Evolutionary conservation across 163 green algal genomes (phyloP).

Genomic region (Chlorella variabilis): DNA sequence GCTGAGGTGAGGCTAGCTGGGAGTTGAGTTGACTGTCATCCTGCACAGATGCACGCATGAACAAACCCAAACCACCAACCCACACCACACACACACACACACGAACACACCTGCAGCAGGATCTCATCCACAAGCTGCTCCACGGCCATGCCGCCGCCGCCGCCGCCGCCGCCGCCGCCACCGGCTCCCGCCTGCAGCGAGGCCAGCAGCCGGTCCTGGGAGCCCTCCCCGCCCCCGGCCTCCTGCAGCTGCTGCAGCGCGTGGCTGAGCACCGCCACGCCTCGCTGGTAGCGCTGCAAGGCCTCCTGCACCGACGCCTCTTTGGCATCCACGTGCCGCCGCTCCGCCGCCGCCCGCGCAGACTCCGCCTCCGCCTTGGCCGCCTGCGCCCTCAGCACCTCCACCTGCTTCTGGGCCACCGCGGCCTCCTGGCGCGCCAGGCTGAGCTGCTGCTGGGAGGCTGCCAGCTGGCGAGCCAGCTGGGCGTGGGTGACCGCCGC

Average conservation of each 20-base stretch:
- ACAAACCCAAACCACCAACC: no score
- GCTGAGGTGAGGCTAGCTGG: background rate
- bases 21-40: background rate
- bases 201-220: background rate
- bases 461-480: conserved; percentile 17
- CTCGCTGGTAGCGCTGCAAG: conserved; percentile 26
- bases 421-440: conserved; percentile 17
- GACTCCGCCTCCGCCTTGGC: background rate
- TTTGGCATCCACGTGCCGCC: background rate
- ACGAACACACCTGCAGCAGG: conserved; percentile 22
- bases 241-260: conserved; percentile 32
- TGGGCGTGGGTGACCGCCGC: background rate
- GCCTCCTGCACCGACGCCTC: conserved; percentile 15
- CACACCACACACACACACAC: no score
- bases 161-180: background rate
- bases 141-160: conserved; percentile 18
- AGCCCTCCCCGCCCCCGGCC: background rate
- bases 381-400: conserved; percentile 9
- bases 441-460: conserved; percentile 8
- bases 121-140: conserved; percentile 36
- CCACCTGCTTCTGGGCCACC: conserved; percentile 18
- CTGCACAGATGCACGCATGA: no score
- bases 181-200: background rate
- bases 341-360: background rate
- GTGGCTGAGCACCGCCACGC: conserved; percentile 24